Evolutionary conservation across 148 eudicot genomes (phyloP).

Genomic region (Drosera capensis): DNA sequence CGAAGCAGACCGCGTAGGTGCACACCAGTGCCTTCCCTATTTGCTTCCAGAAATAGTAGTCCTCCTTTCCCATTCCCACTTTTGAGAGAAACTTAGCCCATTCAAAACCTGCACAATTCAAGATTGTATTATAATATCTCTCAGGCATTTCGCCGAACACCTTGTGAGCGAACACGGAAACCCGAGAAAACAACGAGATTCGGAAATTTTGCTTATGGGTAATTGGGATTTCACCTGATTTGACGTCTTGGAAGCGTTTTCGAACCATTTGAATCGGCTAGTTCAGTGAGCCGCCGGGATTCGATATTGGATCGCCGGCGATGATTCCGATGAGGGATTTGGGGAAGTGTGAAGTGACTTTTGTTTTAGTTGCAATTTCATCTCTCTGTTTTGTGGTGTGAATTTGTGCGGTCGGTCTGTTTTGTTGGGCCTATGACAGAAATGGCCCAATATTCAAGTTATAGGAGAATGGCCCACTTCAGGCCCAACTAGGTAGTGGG

Average conservation of each 20-base stretch:
- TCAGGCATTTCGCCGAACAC: constrained; percentile 34
- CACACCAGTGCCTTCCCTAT: constrained; percentile 64
- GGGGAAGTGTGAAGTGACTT: too few relatives aligned
- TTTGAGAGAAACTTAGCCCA: constrained; percentile 33
- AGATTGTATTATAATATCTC: neutral
- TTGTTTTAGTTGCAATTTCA: too few relatives aligned
- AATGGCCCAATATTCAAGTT: too few relatives aligned
- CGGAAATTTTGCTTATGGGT: neutral
- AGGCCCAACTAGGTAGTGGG: too few relatives aligned
- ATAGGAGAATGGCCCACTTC: too few relatives aligned
- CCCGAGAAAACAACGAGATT: neutral
- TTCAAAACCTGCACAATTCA: constrained; percentile 15
- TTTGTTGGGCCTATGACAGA: too few relatives aligned
- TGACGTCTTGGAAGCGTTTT: constrained; percentile 23
- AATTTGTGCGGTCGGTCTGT: too few relatives aligned
- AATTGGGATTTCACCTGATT: constrained; percentile 19
- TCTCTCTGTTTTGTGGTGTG: too few relatives aligned
- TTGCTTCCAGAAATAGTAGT: constrained; percentile 76
- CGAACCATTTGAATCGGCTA: constrained; percentile 65
- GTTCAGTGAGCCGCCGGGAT: too few relatives aligned
- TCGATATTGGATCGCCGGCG: too few relatives aligned
- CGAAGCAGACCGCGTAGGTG: constrained; percentile 67
- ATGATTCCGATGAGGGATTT: too few relatives aligned
- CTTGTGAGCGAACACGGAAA: constrained; percentile 12
- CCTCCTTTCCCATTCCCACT: constrained; percentile 72